phyloP scores from a whole-genome alignment of 129 eudicot species.

The Helianthus annuus region DNA sequence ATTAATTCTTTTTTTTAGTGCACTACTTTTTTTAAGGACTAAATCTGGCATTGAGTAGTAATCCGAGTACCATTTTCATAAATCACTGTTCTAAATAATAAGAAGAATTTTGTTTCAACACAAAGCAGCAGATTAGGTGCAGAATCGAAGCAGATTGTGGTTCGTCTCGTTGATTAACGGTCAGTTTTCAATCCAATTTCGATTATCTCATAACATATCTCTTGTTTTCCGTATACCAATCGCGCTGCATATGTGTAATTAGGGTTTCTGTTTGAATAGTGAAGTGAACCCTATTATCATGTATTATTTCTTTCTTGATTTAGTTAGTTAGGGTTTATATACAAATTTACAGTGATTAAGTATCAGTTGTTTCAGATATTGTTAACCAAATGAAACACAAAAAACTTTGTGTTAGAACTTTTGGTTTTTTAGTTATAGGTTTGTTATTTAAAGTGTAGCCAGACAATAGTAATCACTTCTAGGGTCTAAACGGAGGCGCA shows the following conservation, averaged over 20 bases:
- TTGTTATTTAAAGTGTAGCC: not conserved
- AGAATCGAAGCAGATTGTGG: too few species aligned
- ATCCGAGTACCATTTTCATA: not conserved
- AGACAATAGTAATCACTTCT: not conserved
- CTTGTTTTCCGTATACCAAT: not conserved
- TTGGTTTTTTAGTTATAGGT: conserved; percentile 6
- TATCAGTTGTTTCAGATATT: not conserved
- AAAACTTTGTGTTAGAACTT: not conserved
- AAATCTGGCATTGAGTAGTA: not conserved
- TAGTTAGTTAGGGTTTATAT: not conserved
- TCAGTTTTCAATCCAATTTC: not conserved
- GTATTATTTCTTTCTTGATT: not conserved
- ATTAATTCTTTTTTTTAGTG: too few species aligned
- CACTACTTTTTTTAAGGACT: not conserved
- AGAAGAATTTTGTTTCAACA: not conserved
- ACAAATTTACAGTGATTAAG: not conserved
- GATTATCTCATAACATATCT: not conserved
- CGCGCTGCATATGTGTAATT: conserved; percentile 1
- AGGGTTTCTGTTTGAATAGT: conserved; percentile 23
- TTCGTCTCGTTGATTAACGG: conserved; percentile 18
- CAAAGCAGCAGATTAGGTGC: conserved; percentile 17
- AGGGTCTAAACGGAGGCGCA: too few species aligned
- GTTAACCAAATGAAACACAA: not conserved
- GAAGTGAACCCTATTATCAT: not conserved
- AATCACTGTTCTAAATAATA: not conserved